Conservation (phyloP, 805 yeast species). For the Ogataea trehalophila region DNA sequence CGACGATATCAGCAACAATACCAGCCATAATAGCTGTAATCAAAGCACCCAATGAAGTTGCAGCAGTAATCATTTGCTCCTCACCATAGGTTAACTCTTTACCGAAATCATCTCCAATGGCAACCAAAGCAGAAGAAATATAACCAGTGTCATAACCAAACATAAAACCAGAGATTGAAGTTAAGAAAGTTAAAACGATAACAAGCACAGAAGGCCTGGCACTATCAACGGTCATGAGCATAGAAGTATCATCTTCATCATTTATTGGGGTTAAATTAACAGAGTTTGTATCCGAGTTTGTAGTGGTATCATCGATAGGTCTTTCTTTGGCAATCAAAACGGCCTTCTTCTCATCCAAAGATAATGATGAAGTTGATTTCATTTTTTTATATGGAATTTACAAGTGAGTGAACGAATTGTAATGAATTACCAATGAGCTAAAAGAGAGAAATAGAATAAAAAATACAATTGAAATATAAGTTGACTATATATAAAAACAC, state of each 20-base stretch:
- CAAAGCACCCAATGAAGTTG: conserved; percentile 53
- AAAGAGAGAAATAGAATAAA: no score
- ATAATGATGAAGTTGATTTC: no score
- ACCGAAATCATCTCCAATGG: conserved; percentile 44
- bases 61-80: conserved; percentile 49
- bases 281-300: neutral
- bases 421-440: no score
- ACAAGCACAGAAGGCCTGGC: conserved; percentile 36
- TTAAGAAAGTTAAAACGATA: conserved; percentile 40
- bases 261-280: conserved; percentile 27
- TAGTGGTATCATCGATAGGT: neutral
- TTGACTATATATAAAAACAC: no score
- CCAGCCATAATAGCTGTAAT: conserved; percentile 48
- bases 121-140: conserved; percentile 51
- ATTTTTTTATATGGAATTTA: no score
- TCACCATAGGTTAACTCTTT: conserved; percentile 36
- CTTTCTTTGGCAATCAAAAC: conserved; percentile 5
- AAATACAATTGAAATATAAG: no score
- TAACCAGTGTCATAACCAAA: conserved; percentile 61
- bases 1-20: conserved; percentile 41
- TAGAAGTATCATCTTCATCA: conserved; percentile 46
- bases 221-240: conserved; percentile 36
- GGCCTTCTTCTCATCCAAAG: neutral
- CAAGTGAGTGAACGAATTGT: no score
- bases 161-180: conserved; percentile 56